A percentile compares a stretch with the other conserved stretches of the same genome.
These are phyloP conservation scores for Phytophthora chlamydospora DNA, from an alignment of 352 stramenopile species.

Conservation along the genomic window DNA sequence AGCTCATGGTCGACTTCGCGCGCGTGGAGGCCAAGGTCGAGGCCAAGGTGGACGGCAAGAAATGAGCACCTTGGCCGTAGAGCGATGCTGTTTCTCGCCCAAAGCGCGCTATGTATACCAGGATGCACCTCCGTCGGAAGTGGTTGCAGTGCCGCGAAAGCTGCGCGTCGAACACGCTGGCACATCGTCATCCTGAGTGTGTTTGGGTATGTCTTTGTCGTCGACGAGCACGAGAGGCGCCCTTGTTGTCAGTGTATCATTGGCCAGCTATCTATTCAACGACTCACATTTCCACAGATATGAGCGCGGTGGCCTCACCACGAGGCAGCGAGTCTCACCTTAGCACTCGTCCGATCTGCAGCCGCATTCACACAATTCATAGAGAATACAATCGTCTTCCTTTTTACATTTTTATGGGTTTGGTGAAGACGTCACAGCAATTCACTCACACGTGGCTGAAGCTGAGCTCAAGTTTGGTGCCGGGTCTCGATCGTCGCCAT, in stretches of 20 bases:
- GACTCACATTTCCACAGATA: no score
- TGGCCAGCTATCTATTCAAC: no score
- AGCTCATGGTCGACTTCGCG: conserved; percentile 75
- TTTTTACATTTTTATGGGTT: conserved; percentile 31
- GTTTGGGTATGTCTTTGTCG: no score
- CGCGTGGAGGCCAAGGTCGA: conserved; percentile 85
- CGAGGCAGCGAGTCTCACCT: no score
- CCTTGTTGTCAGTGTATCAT: no score
- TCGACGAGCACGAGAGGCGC: no score
- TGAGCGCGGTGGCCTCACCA: no score
- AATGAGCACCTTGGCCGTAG: conserved; percentile 11
- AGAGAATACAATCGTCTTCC: conserved; percentile 23
- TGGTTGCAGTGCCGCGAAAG: conserved; percentile 1
- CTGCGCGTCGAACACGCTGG: neutral
- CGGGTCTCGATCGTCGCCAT: conserved; percentile 8
- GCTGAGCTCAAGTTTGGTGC: conserved; percentile 1
- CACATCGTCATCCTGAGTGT: no score
- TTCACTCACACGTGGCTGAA: conserved; percentile 11
- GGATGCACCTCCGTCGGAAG: conserved; percentile 16
- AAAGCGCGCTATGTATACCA: neutral
- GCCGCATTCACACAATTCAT: neutral
- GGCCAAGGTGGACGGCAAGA: conserved; percentile 38
- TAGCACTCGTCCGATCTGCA: no score
- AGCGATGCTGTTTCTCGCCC: neutral
- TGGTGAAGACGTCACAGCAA: conserved; percentile 19